phyloP scores from a whole-genome alignment of 2,329 filamentous ascomycete species.

The Orbilia brochopaga region DNA sequence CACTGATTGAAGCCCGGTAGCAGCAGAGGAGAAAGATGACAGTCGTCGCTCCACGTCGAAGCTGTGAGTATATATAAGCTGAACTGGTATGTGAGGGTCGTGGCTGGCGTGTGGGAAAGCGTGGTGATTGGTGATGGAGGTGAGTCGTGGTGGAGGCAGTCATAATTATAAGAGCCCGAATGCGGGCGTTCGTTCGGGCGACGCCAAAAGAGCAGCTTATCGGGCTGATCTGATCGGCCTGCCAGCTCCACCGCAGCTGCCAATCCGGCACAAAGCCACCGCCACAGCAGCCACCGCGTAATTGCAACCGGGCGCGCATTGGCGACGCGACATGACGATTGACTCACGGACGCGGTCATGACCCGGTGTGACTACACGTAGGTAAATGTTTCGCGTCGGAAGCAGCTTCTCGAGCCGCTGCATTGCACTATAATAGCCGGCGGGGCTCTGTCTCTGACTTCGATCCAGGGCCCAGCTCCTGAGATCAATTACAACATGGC shows the following conservation, averaged over 20 bases:
- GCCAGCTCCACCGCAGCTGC: no score
- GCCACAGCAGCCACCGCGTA: not conserved
- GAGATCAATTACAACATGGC: not conserved
- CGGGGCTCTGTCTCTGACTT: not conserved
- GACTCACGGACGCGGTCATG: not conserved
- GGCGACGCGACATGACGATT: not conserved
- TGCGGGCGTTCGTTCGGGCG: not conserved
- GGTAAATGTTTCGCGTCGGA: no score
- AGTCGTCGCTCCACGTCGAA: not conserved
- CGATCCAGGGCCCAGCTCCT: not conserved
- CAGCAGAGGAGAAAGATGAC: not conserved
- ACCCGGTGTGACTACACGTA: not conserved
- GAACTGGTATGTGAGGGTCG: not conserved
- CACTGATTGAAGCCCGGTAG: no score
- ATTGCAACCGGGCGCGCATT: not conserved
- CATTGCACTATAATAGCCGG: not conserved
- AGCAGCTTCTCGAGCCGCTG: not conserved
- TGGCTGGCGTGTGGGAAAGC: not conserved
- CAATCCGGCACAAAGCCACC: not conserved
- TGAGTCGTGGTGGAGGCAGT: not conserved
- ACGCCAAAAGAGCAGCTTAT: slow-evolving; percentile 3
- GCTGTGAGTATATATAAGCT: not conserved
- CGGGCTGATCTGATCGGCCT: not conserved
- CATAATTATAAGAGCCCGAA: not conserved
- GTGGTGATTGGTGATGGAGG: no score